Evolutionary conservation across 805 yeast species (phyloP), one percentile per base, ranked within the genome.

Genomic region (Candida ortonii): DNA sequence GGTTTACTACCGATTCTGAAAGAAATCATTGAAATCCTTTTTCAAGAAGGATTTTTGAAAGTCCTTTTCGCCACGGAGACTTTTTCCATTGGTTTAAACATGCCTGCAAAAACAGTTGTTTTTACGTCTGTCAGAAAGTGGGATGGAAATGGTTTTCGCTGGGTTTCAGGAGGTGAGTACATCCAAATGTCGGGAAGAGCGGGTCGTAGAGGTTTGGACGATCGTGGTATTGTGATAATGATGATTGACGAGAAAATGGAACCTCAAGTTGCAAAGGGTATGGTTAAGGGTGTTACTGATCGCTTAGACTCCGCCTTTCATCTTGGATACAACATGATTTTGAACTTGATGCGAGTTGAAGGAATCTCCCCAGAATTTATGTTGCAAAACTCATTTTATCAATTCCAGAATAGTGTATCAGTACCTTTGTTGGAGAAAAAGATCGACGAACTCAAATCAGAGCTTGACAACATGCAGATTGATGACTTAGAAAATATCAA

Each of bases 121-220:
- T 93, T 93, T 62, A 93, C 98, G 0, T 85, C 90, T 21, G 98
- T 93, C 14, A 78, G 98, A 57, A 93, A 93, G 61, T 93, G 97
- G 95, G 99, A 93, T 65, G 98, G 98, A 51, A 79, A 77, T 44
- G 95, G 90, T 13, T 88, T 90, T 71, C 80, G 99, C 64, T 93
- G 98, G 98, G 97, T 93, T 20, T 85, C 96, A 37, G 98, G 98
- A 40, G 99, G 99, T 68, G 99, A 93, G 65, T 93, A 93, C 64
- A 93, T 93, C 56, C 99, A 93, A 67, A 93, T 93, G 99, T 86
- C 96, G 28, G 99, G 99, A 47, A 80, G 99, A 64, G 99, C 99
- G 15, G 99, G 99, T 51, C 89, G 98, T 71, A 85, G 98, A 73
- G 99, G 99, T 56, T 74, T 93, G 50, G 99, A 93, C 72, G 98